These are phyloP conservation scores for Farysia itapuensis DNA, from an alignment of 1,284 basidiomycete species.

Conservation along the genomic window DNA sequence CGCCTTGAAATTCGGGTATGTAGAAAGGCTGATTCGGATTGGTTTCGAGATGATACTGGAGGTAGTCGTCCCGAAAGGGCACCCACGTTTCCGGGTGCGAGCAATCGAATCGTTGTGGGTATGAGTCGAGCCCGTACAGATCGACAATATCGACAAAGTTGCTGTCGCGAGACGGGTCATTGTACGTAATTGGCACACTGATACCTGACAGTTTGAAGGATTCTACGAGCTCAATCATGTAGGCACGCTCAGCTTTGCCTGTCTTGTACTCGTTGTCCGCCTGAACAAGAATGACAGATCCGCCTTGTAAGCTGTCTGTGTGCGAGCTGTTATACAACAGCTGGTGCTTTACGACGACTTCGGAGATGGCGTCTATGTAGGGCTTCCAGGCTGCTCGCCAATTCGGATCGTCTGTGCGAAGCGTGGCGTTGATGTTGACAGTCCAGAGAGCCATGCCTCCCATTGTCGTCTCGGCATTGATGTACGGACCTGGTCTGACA, in stretches of 20 bases:
- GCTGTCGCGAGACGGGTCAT: constrained; percentile 30
- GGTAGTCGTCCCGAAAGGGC: constrained; percentile 37
- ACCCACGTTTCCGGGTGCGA: constrained; percentile 69
- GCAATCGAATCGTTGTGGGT: constrained; percentile 72
- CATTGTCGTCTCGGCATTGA: constrained; percentile 70
- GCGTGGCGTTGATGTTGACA: constrained; percentile 68
- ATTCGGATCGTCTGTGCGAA: constrained; percentile 71
- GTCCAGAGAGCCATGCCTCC: constrained; percentile 79
- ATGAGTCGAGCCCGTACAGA: constrained; percentile 68
- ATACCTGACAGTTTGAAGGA: constrained; percentile 27
- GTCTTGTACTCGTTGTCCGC: constrained; percentile 58
- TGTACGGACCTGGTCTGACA: constrained; percentile 69
- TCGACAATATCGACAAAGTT: constrained; percentile 62
- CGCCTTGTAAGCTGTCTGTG: constrained; percentile 10
- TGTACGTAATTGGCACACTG: constrained; percentile 44
- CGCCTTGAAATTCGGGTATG: constrained; percentile 66
- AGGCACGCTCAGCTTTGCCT: constrained; percentile 43
- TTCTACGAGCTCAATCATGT: constrained; percentile 25
- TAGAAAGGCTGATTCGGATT: constrained; percentile 70
- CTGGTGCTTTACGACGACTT: constrained; percentile 69
- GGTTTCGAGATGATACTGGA: constrained; percentile 22
- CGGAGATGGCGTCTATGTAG: constrained; percentile 70
- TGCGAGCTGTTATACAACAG: constrained; percentile 62
- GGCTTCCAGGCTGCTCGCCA: constrained; percentile 71
- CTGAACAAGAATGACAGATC: constrained; percentile 42